Evolutionary conservation across 108 stramenopile genomes (phyloP).

Genomic region (Cyclostephanos tholiformis): DNA sequence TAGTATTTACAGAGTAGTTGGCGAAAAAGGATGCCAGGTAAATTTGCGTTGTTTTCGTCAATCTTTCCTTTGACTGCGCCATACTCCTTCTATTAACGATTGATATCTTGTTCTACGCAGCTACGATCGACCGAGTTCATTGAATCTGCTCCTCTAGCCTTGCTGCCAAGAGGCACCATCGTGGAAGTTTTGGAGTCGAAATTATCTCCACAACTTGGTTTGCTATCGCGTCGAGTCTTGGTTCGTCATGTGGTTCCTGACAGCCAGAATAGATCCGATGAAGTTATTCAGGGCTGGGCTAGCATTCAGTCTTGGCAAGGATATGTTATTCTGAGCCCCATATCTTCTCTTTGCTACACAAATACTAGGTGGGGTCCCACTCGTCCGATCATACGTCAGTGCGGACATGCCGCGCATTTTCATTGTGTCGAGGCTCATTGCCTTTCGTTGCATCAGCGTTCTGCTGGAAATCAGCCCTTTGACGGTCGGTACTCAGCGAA

Average conservation of each 20-base stretch:
- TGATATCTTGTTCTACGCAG: conserved; percentile 22
- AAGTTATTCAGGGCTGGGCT: conserved; percentile 77
- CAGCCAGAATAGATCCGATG: conserved; percentile 20
- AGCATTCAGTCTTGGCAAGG: conserved; percentile 87
- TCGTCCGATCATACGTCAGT: conserved; percentile 83
- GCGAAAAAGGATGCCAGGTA: conserved; percentile 88
- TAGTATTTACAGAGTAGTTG: conserved; percentile 78
- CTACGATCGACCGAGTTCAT: conserved; percentile 83
- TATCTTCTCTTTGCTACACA: conserved; percentile 73
- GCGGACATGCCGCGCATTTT: conserved; percentile 97
- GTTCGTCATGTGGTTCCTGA: conserved; percentile 61
- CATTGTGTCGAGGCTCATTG: conserved; percentile 92
- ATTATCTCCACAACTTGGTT: conserved; percentile 70
- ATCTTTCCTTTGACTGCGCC: neutral
- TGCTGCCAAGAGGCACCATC: conserved; percentile 78
- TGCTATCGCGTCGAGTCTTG: conserved; percentile 80
- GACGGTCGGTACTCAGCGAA: conserved; percentile 93
- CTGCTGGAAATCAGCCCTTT: conserved; percentile 80
- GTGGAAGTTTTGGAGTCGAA: conserved; percentile 70
- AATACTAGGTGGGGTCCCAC: conserved; percentile 86
- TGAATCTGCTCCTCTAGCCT: conserved; percentile 78
- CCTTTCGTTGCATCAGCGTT: conserved; percentile 84
- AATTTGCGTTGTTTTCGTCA: conserved; percentile 12
- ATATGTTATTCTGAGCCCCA: conserved; percentile 83
- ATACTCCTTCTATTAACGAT: neutral